These are phyloP conservation scores for Colletotrichum sp. DNA, from an alignment of 2,329 filamentous ascomycete species.

Conservation along the genomic window DNA sequence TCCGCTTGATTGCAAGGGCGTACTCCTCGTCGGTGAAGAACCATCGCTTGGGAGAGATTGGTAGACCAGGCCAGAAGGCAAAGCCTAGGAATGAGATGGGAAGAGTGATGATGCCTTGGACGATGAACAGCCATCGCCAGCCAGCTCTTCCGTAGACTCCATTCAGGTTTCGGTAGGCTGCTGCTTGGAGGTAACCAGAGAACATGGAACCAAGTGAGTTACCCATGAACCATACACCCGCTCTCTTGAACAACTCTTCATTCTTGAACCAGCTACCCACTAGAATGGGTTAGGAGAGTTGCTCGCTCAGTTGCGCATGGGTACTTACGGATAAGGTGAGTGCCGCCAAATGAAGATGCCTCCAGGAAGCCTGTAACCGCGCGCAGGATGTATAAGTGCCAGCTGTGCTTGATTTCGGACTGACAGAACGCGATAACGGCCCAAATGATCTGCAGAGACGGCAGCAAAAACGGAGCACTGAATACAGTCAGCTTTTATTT, in stretches of 20 bases:
- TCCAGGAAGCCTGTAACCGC: constrained; percentile 24
- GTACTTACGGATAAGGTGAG: constrained; percentile 30
- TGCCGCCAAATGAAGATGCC: constrained; percentile 30
- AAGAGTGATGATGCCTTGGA: constrained; percentile 36
- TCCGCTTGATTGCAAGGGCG: constrained; percentile 27
- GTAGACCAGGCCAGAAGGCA: constrained; percentile 39
- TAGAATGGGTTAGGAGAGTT: constrained; percentile 26
- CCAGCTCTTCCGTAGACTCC: constrained; percentile 47
- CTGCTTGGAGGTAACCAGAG: constrained; percentile 60
- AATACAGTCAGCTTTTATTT: not conserved
- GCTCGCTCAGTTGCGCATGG: not conserved
- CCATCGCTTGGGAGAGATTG: constrained; percentile 30
- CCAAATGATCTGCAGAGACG: constrained; percentile 27
- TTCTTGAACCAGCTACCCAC: constrained; percentile 49
- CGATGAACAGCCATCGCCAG: constrained; percentile 45
- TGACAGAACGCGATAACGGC: constrained; percentile 30
- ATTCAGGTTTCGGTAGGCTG: constrained; percentile 56
- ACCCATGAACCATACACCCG: constrained; percentile 52
- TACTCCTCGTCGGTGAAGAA: constrained; percentile 33
- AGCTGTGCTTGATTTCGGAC: constrained; percentile 25
- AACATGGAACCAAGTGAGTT: constrained; percentile 60
- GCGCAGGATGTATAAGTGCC: constrained; percentile 29
- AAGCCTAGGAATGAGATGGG: constrained; percentile 24
- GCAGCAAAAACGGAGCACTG: constrained; percentile 28
- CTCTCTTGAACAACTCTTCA: constrained; percentile 53